These are phyloP conservation scores for Colletotrichum karsti DNA, from an alignment of 2,329 filamentous ascomycete species.

Conservation along the genomic window DNA sequence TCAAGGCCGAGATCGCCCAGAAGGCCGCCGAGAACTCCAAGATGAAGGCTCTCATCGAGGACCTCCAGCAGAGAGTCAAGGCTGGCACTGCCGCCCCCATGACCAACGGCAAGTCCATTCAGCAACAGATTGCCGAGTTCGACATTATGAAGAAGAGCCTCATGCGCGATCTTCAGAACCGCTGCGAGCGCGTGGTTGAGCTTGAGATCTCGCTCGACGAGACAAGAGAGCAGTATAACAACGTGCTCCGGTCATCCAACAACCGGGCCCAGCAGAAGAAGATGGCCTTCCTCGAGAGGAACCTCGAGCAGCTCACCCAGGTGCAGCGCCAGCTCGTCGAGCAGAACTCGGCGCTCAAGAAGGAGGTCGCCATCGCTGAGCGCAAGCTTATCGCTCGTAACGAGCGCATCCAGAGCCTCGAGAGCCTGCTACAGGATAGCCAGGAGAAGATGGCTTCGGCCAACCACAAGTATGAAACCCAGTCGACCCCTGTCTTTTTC, in stretches of 20 bases:
- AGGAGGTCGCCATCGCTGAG: constrained; percentile 98
- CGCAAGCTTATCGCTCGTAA: constrained; percentile 96
- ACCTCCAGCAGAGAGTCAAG: constrained; percentile 79
- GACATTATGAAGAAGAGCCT: constrained; percentile 99
- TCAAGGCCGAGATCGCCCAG: constrained; percentile 78
- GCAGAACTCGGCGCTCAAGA: constrained; percentile 96
- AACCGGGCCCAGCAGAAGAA: constrained; percentile 99
- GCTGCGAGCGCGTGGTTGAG: constrained; percentile 97
- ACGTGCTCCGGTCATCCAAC: constrained; percentile 94
- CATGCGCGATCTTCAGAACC: constrained; percentile 98
- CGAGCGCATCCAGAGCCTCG: constrained; percentile 94
- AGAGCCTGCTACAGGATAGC: constrained; percentile 91
- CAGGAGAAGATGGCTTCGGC: constrained; percentile 98
- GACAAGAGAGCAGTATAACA: constrained; percentile 98
- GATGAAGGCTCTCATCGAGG: constrained; percentile 82
- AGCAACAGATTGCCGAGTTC: constrained; percentile 98
- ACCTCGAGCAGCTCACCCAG: constrained; percentile 96
- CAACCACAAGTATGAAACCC: constrained; percentile 83
- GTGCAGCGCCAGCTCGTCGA: constrained; percentile 98
- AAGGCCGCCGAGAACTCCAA: constrained; percentile 85
- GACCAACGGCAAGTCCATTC: constrained; percentile 87
- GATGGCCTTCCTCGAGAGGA: constrained; percentile 99
- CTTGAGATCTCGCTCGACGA: constrained; percentile 97
- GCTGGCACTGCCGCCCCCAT: constrained; percentile 66
- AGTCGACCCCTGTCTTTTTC: neutral